Percentiles rank a stretch among this genome's conserved stretches.
phyloP scores from a whole-genome alignment of 768 basidiomycete species.

The Ramaria sp. region DNA sequence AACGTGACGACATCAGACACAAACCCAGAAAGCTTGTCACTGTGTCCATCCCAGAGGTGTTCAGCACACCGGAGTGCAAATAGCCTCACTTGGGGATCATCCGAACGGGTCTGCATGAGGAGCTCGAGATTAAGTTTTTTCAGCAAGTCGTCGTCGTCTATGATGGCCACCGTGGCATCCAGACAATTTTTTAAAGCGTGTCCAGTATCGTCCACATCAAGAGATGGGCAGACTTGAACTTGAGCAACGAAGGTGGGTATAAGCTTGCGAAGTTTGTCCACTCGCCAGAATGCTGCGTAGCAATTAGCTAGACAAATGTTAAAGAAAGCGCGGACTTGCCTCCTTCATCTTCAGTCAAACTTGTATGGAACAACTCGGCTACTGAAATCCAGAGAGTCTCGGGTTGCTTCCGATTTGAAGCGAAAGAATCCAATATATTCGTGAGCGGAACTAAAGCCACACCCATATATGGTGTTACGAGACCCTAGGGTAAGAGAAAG shows the following conservation, averaged over 20 bases:
- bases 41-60: slow-evolving; percentile 67
- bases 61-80: slow-evolving; percentile 59
- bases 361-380: slow-evolving; percentile 52
- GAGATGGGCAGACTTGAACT: slow-evolving; percentile 33
- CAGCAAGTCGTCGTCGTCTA: slow-evolving; percentile 48
- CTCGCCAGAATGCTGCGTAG: slow-evolving; percentile 75
- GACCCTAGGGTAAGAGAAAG: slow-evolving; percentile 35
- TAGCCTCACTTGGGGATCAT: slow-evolving; percentile 58
- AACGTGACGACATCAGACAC: slow-evolving; percentile 76
- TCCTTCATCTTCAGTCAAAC: slow-evolving; percentile 69
- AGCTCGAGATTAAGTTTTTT: slow-evolving; percentile 76
- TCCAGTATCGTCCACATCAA: slow-evolving; percentile 19
- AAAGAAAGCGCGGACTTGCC: slow-evolving; percentile 34
- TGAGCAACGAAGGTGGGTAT: slow-evolving; percentile 53
- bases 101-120: slow-evolving; percentile 84
- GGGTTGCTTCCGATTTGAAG: slow-evolving; percentile 23
- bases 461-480: slow-evolving; percentile 90
- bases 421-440: slow-evolving; percentile 46
- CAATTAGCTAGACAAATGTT: not conserved
- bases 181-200: slow-evolving; percentile 28
- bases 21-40: slow-evolving; percentile 68
- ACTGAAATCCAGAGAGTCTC: slow-evolving; percentile 51
- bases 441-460: slow-evolving; percentile 59
- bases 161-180: slow-evolving; percentile 44
- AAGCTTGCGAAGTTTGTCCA: slow-evolving; percentile 63